A percentile compares a stretch with the other conserved stretches of the same genome.
Conservation (phyloP, 352 stramenopile genomes). For the Pythium aquatile region DNA sequence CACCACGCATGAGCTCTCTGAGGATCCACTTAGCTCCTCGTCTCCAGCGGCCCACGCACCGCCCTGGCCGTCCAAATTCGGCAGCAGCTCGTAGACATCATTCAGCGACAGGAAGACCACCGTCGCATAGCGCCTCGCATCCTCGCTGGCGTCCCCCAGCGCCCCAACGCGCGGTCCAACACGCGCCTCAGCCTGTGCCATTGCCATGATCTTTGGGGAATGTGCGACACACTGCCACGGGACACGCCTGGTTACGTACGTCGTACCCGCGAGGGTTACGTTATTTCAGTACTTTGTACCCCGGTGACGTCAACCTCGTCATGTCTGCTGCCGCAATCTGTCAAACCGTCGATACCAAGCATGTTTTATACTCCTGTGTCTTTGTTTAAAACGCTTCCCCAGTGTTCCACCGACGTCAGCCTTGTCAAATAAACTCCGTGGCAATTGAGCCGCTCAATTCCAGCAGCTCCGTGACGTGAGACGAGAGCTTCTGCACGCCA, state of each 20-base stretch:
- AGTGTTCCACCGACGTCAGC: slow-evolving; percentile 5
- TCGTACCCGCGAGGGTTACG: background rate
- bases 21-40: background rate
- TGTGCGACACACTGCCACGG: background rate
- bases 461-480: slow-evolving; percentile 4
- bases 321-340: background rate
- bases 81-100: slow-evolving; percentile 70
- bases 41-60: background rate
- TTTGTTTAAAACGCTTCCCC: slow-evolving; percentile 13
- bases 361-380: background rate
- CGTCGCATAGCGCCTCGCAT: slow-evolving; percentile 13
- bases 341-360: slow-evolving; percentile 5
- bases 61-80: slow-evolving; percentile 32
- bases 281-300: background rate
- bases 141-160: background rate
- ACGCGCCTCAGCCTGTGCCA: background rate
- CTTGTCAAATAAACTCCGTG: background rate
- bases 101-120: slow-evolving; percentile 69
- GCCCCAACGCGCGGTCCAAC: slow-evolving; percentile 3
- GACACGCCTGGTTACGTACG: background rate
- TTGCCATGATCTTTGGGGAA: background rate
- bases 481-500: background rate
- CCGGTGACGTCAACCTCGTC: background rate
- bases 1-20: background rate
- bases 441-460: slow-evolving; percentile 5